A percentile compares a stretch with the other conserved stretches of the same genome.
phyloP scores from a whole-genome alignment of 1,284 basidiomycete genomes.

The Trametes hirsuta region DNA sequence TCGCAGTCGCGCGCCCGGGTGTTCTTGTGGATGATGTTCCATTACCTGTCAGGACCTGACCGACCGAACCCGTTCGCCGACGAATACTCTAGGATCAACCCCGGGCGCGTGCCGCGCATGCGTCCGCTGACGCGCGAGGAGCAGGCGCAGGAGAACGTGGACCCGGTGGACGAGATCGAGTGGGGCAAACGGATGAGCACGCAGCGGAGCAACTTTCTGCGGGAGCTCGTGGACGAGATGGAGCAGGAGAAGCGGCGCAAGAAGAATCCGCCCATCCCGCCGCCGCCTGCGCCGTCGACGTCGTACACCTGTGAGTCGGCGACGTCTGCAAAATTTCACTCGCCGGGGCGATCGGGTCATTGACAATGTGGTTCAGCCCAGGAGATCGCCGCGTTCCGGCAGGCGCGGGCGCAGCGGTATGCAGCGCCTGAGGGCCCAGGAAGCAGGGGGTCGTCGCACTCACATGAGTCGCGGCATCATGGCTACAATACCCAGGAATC shows the following conservation, averaged over 20 bases:
- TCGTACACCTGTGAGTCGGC: conserved; percentile 31
- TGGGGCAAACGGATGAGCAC: conserved; percentile 45
- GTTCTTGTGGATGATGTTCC: conserved; percentile 61
- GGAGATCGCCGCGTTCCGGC: conserved; percentile 31
- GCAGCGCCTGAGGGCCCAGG: conserved; percentile 30
- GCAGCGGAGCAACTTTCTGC: conserved; percentile 43
- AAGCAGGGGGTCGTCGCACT: conserved; percentile 37
- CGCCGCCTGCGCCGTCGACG: conserved; percentile 22
- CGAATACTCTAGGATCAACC: conserved; percentile 40
- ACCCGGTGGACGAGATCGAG: conserved; percentile 45
- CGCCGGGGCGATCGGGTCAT: neutral
- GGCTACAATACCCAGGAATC: conserved; percentile 23
- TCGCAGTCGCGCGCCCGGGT: conserved; percentile 73
- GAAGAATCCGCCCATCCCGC: conserved; percentile 29
- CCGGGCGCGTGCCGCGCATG: conserved; percentile 43
- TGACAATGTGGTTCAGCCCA: conserved; percentile 22
- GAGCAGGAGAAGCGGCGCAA: conserved; percentile 37
- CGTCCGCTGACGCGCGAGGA: conserved; percentile 39
- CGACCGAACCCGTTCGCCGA: conserved; percentile 48
- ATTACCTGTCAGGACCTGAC: conserved; percentile 49
- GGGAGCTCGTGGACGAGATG: conserved; percentile 44
- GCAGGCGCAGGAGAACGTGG: conserved; percentile 43
- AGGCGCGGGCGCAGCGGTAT: conserved; percentile 29
- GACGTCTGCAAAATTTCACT: neutral
- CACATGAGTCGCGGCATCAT: conserved; percentile 31